These are phyloP conservation scores for Porogramme epimiltina DNA, from an alignment of 1,284 basidiomycete species.

Conservation along the genomic window DNA sequence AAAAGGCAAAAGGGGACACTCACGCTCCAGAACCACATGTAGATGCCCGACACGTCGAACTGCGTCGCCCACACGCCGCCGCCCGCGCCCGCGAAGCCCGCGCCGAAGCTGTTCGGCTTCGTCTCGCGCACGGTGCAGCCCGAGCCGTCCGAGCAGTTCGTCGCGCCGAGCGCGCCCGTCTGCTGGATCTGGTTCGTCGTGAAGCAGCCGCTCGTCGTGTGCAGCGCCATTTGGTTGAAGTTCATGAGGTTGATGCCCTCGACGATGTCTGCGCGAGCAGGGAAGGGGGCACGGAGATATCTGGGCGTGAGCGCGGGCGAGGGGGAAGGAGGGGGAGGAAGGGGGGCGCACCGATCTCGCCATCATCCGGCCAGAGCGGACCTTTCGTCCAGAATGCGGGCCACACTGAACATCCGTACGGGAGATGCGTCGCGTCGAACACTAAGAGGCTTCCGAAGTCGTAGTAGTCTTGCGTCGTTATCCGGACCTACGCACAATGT, in stretches of 20 bases:
- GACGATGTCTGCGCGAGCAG: slow-evolving; percentile 30
- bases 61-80: slow-evolving; percentile 78
- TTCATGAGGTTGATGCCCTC: slow-evolving; percentile 47
- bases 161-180: slow-evolving; percentile 29
- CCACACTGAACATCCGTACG: slow-evolving; percentile 66
- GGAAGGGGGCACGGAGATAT: not conserved
- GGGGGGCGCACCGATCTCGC: slow-evolving; percentile 49
- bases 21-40: slow-evolving; percentile 80
- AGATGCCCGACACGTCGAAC: slow-evolving; percentile 61
- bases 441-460: slow-evolving; percentile 50
- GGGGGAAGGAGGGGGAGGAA: not conserved
- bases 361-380: slow-evolving; percentile 49
- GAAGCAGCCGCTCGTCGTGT: slow-evolving; percentile 42
- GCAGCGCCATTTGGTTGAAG: slow-evolving; percentile 65
- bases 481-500: slow-evolving; percentile 42
- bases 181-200: slow-evolving; percentile 30
- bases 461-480: slow-evolving; percentile 54
- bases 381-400: slow-evolving; percentile 44
- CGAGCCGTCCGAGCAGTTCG: slow-evolving; percentile 49
- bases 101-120: slow-evolving; percentile 59
- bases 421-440: slow-evolving; percentile 50
- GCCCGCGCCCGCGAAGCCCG: slow-evolving; percentile 60
- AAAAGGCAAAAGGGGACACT: slow-evolving; percentile 29
- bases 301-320: too few relatives aligned
- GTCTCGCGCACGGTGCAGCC: slow-evolving; percentile 70